phyloP scores from a whole-genome alignment of 2,329 filamentous ascomycete genomes.

The Escovopsis weberi region DNA sequence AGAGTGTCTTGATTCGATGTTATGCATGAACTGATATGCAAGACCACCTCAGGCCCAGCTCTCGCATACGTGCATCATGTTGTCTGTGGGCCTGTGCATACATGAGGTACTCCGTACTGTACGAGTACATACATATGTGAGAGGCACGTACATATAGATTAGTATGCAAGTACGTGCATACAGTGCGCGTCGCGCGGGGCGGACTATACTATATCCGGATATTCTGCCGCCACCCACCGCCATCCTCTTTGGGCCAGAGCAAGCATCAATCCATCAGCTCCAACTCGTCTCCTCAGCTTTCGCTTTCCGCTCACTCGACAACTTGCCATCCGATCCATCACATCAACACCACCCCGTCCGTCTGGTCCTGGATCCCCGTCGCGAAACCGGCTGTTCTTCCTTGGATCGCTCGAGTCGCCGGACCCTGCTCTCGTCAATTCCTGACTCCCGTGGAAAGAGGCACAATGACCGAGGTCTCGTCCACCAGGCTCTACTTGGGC shows the following conservation, averaged over 20 bases:
- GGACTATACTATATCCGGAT: slow-evolving; percentile 1
- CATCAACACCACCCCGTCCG: background rate
- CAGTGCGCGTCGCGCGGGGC: slow-evolving; percentile 1
- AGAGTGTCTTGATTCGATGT: no score
- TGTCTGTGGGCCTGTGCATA: no score
- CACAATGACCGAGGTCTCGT: slow-evolving; percentile 77
- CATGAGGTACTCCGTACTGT: no score
- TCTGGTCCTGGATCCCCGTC: background rate
- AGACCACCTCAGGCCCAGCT: no score
- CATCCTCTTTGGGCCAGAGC: slow-evolving; percentile 4
- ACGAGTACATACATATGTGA: no score
- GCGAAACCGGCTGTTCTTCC: background rate
- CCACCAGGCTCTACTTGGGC: slow-evolving; percentile 90
- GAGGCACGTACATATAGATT: no score
- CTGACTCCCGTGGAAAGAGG: background rate
- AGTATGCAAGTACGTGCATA: no score
- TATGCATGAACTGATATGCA: no score
- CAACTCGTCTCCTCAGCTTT: background rate
- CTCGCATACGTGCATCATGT: no score
- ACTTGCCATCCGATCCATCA: slow-evolving; percentile 1
- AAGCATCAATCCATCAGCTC: slow-evolving; percentile 9
- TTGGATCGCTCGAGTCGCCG: background rate
- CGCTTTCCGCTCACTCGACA: slow-evolving; percentile 1
- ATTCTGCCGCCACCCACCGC: slow-evolving; percentile 16
- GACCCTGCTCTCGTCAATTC: background rate